phyloP scores from a whole-genome alignment of 2,329 filamentous ascomycete genomes.

The Dothidotthia symphoricarpi region DNA sequence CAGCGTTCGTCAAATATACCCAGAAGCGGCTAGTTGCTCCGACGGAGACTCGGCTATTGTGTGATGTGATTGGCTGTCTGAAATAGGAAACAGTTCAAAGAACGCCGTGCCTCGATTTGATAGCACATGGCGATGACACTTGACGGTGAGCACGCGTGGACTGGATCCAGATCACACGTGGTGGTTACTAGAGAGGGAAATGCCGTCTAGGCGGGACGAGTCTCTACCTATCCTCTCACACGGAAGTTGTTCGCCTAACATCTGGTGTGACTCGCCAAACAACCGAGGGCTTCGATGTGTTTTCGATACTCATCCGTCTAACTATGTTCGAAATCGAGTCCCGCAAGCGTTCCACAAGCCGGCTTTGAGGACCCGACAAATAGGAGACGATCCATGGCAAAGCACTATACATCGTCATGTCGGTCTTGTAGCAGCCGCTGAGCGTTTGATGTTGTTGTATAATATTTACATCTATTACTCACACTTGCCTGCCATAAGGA shows the following conservation, averaged over 20 bases:
- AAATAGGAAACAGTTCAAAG: constrained; percentile 8
- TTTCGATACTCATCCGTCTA: constrained; percentile 13
- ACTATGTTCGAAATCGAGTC: constrained; percentile 9
- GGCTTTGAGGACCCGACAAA: constrained; percentile 14
- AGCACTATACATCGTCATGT: constrained; percentile 22
- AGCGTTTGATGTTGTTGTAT: not conserved
- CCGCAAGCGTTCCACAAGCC: constrained; percentile 9
- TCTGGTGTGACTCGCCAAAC: not conserved
- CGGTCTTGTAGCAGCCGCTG: constrained; percentile 13
- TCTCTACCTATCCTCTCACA: not conserved
- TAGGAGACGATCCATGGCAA: constrained; percentile 28
- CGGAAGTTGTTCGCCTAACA: no score
- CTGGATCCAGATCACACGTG: constrained; percentile 11
- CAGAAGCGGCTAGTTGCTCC: constrained; percentile 23
- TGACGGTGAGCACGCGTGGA: constrained; percentile 14
- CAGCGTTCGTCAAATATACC: constrained; percentile 33
- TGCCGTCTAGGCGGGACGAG: constrained; percentile 18
- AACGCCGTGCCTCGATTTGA: constrained; percentile 15
- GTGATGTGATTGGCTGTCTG: constrained; percentile 26
- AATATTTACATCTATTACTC: no score
- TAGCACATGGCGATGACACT: constrained; percentile 29
- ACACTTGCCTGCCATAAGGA: no score
- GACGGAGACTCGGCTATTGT: constrained; percentile 20
- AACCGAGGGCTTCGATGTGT: constrained; percentile 8
- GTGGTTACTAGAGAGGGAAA: constrained; percentile 15